A percentile compares a stretch with the other conserved stretches of the same genome.
phyloP scores from a whole-genome alignment of 208 protist species.

The Balamuthia mandrillaris region DNA sequence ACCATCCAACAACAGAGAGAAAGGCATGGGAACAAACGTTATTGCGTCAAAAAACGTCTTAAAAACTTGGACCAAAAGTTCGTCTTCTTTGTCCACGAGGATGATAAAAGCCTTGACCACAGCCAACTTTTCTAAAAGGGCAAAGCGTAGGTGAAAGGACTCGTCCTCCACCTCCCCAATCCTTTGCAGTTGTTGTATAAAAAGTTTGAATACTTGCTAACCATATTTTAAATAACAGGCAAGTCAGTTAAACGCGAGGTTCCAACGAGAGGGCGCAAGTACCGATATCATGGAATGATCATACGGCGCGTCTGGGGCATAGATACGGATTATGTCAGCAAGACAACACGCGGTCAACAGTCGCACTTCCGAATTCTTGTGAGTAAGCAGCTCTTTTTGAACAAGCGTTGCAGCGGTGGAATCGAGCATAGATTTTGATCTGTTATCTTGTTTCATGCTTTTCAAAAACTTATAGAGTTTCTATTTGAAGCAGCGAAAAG shows the following conservation, averaged over 20 bases:
- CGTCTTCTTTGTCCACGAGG: not conserved
- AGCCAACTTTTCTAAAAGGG: not conserved
- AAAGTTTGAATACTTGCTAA: constrained; percentile 15
- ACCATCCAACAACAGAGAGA: not conserved
- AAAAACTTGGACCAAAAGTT: not conserved
- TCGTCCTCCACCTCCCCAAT: not conserved
- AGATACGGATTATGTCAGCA: constrained; percentile 56
- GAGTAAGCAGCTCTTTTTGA: constrained; percentile 7
- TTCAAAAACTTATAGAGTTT: no score
- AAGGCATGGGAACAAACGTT: not conserved
- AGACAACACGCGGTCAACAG: constrained; percentile 50
- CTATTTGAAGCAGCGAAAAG: no score
- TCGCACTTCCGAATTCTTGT: constrained; percentile 51
- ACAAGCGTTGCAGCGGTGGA: constrained; percentile 20
- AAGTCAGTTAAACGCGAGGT: not conserved
- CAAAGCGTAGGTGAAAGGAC: not conserved
- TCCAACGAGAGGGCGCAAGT: not conserved
- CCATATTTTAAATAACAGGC: no score
- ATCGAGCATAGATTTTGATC: no score
- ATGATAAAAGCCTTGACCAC: not conserved
- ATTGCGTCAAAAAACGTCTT: not conserved
- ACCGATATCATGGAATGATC: constrained; percentile 22
- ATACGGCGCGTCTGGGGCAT: constrained; percentile 54
- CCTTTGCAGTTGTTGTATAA: not conserved
- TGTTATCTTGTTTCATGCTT: no score